Conservation (phyloP, 345 rosid species). For the Rhizophora apiculata region DNA sequence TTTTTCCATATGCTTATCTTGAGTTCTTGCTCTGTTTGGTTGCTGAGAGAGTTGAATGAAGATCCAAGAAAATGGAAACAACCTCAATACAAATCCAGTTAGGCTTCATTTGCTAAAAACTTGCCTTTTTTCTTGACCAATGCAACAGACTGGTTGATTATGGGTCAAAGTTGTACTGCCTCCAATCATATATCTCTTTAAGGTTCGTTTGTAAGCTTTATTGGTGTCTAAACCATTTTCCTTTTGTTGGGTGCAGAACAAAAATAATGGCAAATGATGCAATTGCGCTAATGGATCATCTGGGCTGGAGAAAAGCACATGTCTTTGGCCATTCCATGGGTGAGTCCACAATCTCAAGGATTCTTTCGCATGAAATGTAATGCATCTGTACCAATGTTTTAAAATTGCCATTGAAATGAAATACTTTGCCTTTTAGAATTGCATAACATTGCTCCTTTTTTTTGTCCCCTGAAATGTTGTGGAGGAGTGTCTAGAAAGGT, state of each 20-base stretch:
- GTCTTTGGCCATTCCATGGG: constrained; percentile 98
- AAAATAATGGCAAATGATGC: constrained; percentile 88
- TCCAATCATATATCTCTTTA: not conserved
- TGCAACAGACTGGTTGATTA: not conserved
- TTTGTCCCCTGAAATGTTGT: too few species aligned
- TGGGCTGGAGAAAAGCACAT: constrained; percentile 85
- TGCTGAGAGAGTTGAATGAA: not conserved
- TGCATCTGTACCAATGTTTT: not conserved
- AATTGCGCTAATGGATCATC: constrained; percentile 73
- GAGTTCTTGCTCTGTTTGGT: not conserved
- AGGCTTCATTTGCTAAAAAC: too few species aligned
- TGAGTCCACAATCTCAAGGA: constrained; percentile 21
- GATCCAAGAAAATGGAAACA: not conserved
- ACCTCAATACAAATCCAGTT: too few species aligned
- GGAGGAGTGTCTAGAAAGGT: not conserved
- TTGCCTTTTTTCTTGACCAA: too few species aligned
- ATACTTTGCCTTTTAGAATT: too few species aligned
- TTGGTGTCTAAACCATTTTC: not conserved
- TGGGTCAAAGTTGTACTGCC: not conserved
- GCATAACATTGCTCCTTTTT: too few species aligned
- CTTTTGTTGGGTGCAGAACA: constrained; percentile 50
- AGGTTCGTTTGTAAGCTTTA: not conserved
- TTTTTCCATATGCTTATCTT: not conserved
- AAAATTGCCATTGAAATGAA: too few species aligned
- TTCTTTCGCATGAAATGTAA: not conserved